phyloP scores from a whole-genome alignment of 2,329 filamentous ascomycete genomes.

The Metarhizium brunneum region DNA sequence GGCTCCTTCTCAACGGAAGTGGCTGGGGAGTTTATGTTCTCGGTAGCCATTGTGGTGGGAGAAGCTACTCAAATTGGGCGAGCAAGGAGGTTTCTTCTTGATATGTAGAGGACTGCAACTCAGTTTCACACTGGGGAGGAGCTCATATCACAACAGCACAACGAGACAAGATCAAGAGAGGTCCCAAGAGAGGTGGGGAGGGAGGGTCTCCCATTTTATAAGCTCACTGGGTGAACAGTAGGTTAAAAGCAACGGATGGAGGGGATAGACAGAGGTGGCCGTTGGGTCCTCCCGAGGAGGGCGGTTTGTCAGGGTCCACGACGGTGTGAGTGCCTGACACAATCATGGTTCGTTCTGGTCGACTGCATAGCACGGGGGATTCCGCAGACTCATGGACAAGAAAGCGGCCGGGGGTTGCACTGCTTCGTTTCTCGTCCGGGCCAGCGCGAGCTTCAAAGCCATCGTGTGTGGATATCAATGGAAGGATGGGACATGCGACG shows the following conservation, averaged over 20 bases:
- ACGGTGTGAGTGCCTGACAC: neutral
- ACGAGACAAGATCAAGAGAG: neutral
- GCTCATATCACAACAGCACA: neutral
- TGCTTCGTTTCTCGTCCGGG: neutral
- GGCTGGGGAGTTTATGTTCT: constrained; percentile 2
- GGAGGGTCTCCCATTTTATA: neutral
- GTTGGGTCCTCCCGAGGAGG: neutral
- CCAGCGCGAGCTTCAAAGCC: neutral
- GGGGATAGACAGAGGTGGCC: neutral
- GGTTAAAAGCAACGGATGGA: neutral
- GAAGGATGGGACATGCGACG: neutral
- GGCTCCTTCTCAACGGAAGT: constrained; percentile 10
- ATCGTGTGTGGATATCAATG: neutral
- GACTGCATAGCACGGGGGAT: neutral
- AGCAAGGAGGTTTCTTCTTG: neutral
- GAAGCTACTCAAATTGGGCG: neutral
- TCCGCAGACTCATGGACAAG: neutral
- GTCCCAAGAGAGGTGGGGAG: neutral
- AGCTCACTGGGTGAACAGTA: neutral
- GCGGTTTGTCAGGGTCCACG: neutral
- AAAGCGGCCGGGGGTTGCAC: neutral
- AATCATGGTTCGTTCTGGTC: neutral
- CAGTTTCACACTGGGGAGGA: neutral
- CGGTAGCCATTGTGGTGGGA: constrained; percentile 6
- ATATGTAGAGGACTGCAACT: neutral